Evolutionary conservation across 139 green algal species (phyloP).

Genomic region (Mychonastes homosphaera): DNA sequence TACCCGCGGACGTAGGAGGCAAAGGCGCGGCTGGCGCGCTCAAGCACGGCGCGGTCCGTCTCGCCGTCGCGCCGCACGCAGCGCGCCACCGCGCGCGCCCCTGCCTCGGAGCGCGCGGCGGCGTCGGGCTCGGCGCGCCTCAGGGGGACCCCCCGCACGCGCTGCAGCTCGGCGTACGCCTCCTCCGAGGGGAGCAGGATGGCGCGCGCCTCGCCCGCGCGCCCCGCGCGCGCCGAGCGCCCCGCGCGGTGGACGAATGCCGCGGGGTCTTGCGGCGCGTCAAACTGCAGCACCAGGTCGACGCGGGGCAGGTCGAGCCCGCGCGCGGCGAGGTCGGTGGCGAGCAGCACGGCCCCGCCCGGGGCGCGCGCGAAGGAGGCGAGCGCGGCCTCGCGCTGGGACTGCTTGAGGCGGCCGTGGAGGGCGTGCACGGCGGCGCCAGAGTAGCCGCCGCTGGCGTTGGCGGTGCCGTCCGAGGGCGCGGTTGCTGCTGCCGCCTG

Average conservation of each 20-base stretch:
- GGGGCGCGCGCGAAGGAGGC: constrained; percentile 35
- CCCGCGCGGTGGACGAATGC: constrained; percentile 67
- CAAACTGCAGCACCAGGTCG: constrained; percentile 71
- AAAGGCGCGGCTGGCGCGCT: constrained; percentile 79
- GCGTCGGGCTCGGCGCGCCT: not conserved
- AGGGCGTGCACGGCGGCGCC: no score
- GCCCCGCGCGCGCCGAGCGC: constrained; percentile 85
- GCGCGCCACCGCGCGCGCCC: not conserved
- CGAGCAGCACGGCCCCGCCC: constrained; percentile 59
- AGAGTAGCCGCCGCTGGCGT: no score
- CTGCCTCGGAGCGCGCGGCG: not conserved
- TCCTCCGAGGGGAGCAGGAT: constrained; percentile 66
- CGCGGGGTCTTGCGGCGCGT: constrained; percentile 77
- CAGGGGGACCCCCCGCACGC: constrained; percentile 55
- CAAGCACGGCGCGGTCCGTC: constrained; percentile 82
- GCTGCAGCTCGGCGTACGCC: constrained; percentile 81
- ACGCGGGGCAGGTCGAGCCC: constrained; percentile 89
- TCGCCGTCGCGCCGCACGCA: constrained; percentile 33
- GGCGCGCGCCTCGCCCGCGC: constrained; percentile 56
- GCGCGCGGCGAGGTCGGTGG: constrained; percentile 86
- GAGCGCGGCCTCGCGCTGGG: constrained; percentile 54
- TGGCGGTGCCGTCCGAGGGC: no score
- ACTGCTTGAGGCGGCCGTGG: constrained; percentile 88
- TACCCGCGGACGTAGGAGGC: constrained; percentile 90
- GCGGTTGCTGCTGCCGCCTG: no score